Conservation (phyloP, 805 yeast genomes). For the Cyberlindnera euphorbiiphila region DNA sequence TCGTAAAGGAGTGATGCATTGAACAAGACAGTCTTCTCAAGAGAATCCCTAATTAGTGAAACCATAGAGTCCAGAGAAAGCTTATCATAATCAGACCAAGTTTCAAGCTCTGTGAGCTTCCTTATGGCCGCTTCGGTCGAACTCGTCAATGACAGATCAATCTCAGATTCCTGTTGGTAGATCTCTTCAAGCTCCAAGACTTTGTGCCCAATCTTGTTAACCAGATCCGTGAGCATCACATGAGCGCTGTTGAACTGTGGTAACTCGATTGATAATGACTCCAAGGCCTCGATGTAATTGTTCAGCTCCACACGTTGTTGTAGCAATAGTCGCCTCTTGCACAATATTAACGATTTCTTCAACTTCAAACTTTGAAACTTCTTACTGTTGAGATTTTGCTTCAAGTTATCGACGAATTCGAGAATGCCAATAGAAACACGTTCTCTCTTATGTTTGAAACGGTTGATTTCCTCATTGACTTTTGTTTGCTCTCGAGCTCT, state of each 20-base stretch:
- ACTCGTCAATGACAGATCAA: slow-evolving; percentile 47
- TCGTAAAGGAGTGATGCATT: slow-evolving; percentile 56
- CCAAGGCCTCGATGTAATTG: slow-evolving; percentile 21
- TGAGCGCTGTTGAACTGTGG: slow-evolving; percentile 24
- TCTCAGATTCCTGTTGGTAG: slow-evolving; percentile 45
- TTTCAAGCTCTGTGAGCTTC: slow-evolving; percentile 47
- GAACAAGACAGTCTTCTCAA: slow-evolving; percentile 52
- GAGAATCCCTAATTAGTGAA: slow-evolving; percentile 40
- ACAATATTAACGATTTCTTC: slow-evolving; percentile 33
- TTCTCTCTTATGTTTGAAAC: slow-evolving; percentile 34
- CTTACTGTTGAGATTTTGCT: slow-evolving; percentile 38
- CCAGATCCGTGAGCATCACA: slow-evolving; percentile 32
- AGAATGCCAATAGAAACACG: slow-evolving; percentile 37
- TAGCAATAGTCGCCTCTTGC: slow-evolving; percentile 38
- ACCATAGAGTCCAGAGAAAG: slow-evolving; percentile 38
- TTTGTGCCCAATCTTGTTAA: slow-evolving; percentile 37
- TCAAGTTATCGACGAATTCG: slow-evolving; percentile 40
- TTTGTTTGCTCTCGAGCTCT: slow-evolving; percentile 47
- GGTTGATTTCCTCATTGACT: slow-evolving; percentile 36
- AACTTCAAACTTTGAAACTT: slow-evolving; percentile 43
- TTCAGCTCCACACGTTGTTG: slow-evolving; percentile 39
- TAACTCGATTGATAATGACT: slow-evolving; percentile 22
- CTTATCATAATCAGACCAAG: slow-evolving; percentile 50
- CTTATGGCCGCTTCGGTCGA: slow-evolving; percentile 44
- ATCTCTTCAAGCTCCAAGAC: slow-evolving; percentile 49